These are phyloP conservation scores for Backusella mclennaniae DNA, from an alignment of 192 early-diverging fungal genomes.

Conservation along the genomic window DNA sequence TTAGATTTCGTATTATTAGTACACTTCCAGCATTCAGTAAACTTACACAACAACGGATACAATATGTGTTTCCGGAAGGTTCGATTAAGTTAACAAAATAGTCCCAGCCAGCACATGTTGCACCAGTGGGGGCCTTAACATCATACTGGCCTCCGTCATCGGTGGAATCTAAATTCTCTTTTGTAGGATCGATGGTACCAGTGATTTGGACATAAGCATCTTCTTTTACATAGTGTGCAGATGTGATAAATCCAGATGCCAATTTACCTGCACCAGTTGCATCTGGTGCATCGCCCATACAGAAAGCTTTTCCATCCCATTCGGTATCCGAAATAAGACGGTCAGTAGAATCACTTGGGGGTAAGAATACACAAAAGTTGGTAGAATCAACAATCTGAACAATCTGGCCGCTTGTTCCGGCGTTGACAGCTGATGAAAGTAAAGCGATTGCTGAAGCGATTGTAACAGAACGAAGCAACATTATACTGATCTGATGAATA, in stretches of 20 bases:
- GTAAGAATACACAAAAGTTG: conserved; percentile 43
- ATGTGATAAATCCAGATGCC: conserved; percentile 41
- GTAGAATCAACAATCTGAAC: conserved; percentile 28
- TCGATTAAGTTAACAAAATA: conserved; percentile 46
- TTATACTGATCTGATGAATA: background rate
- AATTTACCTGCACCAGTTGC: conserved; percentile 39
- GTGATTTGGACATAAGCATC: conserved; percentile 49
- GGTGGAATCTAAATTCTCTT: conserved; percentile 30
- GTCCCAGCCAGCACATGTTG: conserved; percentile 41
- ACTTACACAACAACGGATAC: conserved; percentile 48
- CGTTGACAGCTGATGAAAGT: background rate
- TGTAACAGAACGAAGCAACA: background rate
- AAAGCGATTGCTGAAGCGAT: background rate
- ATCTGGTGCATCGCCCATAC: conserved; percentile 31
- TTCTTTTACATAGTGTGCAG: conserved; percentile 33
- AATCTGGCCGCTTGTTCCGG: conserved; percentile 21
- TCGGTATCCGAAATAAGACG: conserved; percentile 42
- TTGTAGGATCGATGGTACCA: conserved; percentile 43
- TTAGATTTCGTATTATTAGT: background rate
- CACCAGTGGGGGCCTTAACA: conserved; percentile 39
- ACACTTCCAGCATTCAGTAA: too few species aligned
- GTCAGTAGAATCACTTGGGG: conserved; percentile 30
- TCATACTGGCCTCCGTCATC: conserved; percentile 59
- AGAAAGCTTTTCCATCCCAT: conserved; percentile 41
- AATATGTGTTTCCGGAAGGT: conserved; percentile 38